Conservation (phyloP, 163 green algal species). For the Chloromonas sp. region DNA sequence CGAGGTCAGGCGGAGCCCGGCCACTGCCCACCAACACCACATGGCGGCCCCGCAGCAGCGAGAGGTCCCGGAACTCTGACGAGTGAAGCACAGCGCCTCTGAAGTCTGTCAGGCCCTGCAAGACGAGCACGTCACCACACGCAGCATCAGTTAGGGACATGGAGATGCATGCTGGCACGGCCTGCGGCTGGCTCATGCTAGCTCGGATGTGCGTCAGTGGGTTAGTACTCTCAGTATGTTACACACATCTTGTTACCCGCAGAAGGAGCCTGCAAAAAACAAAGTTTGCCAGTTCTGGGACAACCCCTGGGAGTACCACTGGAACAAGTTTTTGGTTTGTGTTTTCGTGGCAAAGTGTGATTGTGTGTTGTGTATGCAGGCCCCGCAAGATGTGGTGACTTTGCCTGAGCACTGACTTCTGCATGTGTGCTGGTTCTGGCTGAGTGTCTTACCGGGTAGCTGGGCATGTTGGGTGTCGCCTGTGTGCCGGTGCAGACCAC, state of each 20-base stretch:
- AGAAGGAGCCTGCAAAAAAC: too few species aligned
- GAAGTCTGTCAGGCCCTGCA: not conserved
- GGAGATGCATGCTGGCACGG: not conserved
- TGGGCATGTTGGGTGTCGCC: not conserved
- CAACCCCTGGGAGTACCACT: not conserved
- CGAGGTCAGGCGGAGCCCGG: not conserved
- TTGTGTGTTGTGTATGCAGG: too few species aligned
- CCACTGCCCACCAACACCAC: slow-evolving; percentile 3
- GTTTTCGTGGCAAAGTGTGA: too few species aligned
- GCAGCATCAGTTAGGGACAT: not conserved
- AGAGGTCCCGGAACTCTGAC: not conserved
- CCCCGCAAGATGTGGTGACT: not conserved
- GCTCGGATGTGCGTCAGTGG: too few species aligned
- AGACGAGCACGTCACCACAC: not conserved
- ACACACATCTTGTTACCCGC: too few species aligned
- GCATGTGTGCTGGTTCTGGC: not conserved
- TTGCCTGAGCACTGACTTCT: not conserved
- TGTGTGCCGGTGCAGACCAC: slow-evolving; percentile 2
- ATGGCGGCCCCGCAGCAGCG: not conserved
- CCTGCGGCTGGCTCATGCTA: not conserved
- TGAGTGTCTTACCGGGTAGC: not conserved
- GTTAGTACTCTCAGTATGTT: too few species aligned
- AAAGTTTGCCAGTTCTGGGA: too few species aligned
- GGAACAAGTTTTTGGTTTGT: too few species aligned
- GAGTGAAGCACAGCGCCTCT: not conserved